Evolutionary conservation across 345 rosid genomes (phyloP).

Genomic region (Eucalyptus albens): DNA sequence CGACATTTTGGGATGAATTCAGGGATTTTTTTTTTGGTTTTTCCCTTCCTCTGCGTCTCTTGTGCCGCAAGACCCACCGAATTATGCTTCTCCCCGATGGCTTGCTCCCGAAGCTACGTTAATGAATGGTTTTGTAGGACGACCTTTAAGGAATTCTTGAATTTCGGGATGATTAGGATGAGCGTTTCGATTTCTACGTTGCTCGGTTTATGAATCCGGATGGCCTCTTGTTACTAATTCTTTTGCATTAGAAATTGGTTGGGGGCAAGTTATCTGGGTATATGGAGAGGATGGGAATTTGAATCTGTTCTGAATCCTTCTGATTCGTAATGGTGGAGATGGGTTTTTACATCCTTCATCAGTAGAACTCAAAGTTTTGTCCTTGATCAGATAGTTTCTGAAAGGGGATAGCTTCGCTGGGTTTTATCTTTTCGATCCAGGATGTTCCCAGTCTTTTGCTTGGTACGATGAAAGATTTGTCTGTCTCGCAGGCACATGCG

Average conservation of each 20-base stretch:
- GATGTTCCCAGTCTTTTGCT: background rate
- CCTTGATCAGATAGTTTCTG: background rate
- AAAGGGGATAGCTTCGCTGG: background rate
- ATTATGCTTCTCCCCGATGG: background rate
- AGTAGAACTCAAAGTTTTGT: background rate
- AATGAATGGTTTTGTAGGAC: background rate
- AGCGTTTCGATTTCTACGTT: background rate
- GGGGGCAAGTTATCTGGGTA: background rate
- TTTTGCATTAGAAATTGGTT: background rate
- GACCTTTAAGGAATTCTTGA: background rate
- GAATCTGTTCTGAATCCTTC: background rate
- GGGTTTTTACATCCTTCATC: background rate
- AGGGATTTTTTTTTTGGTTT: background rate
- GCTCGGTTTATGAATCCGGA: background rate
- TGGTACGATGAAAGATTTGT: background rate
- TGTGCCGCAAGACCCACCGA: background rate
- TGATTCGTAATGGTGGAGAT: background rate
- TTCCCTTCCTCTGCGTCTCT: background rate
- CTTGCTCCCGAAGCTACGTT: background rate
- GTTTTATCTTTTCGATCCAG: background rate
- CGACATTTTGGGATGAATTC: background rate
- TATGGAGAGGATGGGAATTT: background rate
- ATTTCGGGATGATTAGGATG: background rate
- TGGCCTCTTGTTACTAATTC: background rate
- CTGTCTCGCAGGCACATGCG: constrained; percentile 8